phyloP scores from a whole-genome alignment of 2,329 filamentous ascomycete species.

The Parascedosporium putredinis region DNA sequence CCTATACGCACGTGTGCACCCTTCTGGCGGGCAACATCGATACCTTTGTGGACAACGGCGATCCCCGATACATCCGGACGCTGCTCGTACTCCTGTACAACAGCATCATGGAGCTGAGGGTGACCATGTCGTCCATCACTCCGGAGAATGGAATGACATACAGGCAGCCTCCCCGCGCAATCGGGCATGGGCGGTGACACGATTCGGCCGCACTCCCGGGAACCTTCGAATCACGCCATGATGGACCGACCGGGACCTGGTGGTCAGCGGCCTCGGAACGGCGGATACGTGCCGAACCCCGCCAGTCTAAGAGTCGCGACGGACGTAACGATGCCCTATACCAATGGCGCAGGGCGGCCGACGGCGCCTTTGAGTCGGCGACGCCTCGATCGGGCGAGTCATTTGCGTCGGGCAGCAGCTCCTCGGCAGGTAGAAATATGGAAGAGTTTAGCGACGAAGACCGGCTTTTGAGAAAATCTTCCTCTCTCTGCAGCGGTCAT shows the following conservation, averaged over 20 bases:
- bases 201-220: conserved; percentile 37
- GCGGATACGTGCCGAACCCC: conserved; percentile 34
- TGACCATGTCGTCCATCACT: conserved; percentile 32
- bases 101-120: conserved; percentile 56
- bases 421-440: conserved; percentile 36
- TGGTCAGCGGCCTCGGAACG: conserved; percentile 23
- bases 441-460: conserved; percentile 67
- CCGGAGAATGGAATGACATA: conserved; percentile 8
- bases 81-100: conserved; percentile 55
- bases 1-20: conserved; percentile 55
- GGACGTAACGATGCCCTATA: conserved; percentile 37
- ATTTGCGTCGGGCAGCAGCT: conserved; percentile 48
- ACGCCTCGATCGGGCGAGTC: conserved; percentile 79
- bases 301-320: conserved; percentile 47
- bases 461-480: conserved; percentile 75
- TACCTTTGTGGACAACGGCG: conserved; percentile 53
- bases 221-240: conserved; percentile 43
- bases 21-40: conserved; percentile 52
- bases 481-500: conserved; percentile 61
- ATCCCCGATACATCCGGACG: conserved; percentile 56
- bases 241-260: conserved; percentile 35
- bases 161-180: conserved; percentile 3
- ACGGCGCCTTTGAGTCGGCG: conserved; percentile 44
- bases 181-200: conserved; percentile 28
- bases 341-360: conserved; percentile 35